A percentile compares a stretch with the other conserved stretches of the same genome.
Conservation (phyloP, 2,329 filamentous ascomycete genomes). For the Ophiostoma perfectum region DNA sequence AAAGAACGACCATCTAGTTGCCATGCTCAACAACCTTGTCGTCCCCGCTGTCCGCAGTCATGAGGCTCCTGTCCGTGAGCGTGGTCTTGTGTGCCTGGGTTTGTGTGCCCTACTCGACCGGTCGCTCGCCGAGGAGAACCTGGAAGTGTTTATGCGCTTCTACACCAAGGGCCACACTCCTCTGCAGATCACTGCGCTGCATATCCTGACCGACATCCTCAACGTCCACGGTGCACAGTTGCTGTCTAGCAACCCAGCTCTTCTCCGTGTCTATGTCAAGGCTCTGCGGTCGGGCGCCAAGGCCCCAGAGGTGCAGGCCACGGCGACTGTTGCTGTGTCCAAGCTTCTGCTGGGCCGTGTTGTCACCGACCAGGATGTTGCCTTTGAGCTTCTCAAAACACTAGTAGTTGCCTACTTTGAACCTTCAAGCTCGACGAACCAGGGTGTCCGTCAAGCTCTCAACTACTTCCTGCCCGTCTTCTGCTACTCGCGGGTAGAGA, state of each 20-base stretch:
- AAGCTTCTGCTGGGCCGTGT: slow-evolving; percentile 81
- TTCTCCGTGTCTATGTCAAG: slow-evolving; percentile 81
- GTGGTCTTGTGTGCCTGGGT: slow-evolving; percentile 82
- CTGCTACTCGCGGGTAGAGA: slow-evolving; percentile 76
- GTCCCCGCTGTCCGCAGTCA: slow-evolving; percentile 92
- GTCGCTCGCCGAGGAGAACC: slow-evolving; percentile 84
- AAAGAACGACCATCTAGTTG: slow-evolving; percentile 83
- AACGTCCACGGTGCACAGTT: slow-evolving; percentile 82
- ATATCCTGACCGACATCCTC: slow-evolving; percentile 89
- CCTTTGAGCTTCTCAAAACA: slow-evolving; percentile 72
- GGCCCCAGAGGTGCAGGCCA: slow-evolving; percentile 70
- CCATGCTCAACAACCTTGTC: slow-evolving; percentile 96
- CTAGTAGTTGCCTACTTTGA: slow-evolving; percentile 86
- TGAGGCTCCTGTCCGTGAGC: slow-evolving; percentile 85
- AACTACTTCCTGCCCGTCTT: slow-evolving; percentile 95
- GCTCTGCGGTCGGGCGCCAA: slow-evolving; percentile 65
- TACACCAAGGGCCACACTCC: slow-evolving; percentile 88
- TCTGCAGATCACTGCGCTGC: slow-evolving; percentile 81
- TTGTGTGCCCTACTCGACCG: slow-evolving; percentile 88
- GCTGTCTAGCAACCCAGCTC: slow-evolving; percentile 57
- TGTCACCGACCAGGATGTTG: slow-evolving; percentile 63
- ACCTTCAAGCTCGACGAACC: slow-evolving; percentile 72
- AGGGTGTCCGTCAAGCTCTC: slow-evolving; percentile 76
- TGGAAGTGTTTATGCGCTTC: slow-evolving; percentile 91
- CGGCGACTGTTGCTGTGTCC: slow-evolving; percentile 72